Evolutionary conservation across 129 eudicot species (phyloP).

Genomic region (Artemisia tridentata): DNA sequence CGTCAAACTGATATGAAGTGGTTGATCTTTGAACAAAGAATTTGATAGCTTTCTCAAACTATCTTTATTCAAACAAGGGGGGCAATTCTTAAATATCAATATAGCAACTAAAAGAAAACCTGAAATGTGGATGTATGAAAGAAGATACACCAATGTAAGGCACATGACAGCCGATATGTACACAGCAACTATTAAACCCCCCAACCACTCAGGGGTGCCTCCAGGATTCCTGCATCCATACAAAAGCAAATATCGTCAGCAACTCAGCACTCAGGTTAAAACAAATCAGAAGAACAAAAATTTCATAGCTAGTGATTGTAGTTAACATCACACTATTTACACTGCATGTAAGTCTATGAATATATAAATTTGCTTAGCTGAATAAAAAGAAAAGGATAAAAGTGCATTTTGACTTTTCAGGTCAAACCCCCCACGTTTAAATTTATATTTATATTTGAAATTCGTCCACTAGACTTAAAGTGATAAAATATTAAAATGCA

Average conservation of each 20-base stretch:
- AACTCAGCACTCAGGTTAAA: no score
- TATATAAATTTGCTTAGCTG: neutral
- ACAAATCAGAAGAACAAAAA: neutral
- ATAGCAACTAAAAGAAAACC: constrained; percentile 38
- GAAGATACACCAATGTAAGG: constrained; percentile 79
- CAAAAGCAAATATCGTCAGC: neutral
- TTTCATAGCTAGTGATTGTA: neutral
- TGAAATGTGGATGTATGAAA: constrained; percentile 90
- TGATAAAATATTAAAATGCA: neutral
- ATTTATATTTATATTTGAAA: no score
- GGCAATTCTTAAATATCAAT: constrained; percentile 4
- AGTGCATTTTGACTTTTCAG: neutral
- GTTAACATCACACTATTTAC: constrained; percentile 5
- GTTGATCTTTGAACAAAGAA: neutral
- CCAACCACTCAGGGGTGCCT: constrained; percentile 78
- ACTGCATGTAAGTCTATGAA: constrained; percentile 10
- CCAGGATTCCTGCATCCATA: constrained; percentile 81
- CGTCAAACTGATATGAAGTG: no score
- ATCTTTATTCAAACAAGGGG: constrained; percentile 12
- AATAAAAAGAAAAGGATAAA: neutral
- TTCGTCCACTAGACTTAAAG: no score
- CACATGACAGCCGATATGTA: constrained; percentile 67
- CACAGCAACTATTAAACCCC: constrained; percentile 50
- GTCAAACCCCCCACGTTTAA: neutral
- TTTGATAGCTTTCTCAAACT: neutral